Evolutionary conservation across 1,284 basidiomycete species (phyloP), one percentile per base, ranked within the genome.

Genomic region (Hymenochaete sp.): DNA sequence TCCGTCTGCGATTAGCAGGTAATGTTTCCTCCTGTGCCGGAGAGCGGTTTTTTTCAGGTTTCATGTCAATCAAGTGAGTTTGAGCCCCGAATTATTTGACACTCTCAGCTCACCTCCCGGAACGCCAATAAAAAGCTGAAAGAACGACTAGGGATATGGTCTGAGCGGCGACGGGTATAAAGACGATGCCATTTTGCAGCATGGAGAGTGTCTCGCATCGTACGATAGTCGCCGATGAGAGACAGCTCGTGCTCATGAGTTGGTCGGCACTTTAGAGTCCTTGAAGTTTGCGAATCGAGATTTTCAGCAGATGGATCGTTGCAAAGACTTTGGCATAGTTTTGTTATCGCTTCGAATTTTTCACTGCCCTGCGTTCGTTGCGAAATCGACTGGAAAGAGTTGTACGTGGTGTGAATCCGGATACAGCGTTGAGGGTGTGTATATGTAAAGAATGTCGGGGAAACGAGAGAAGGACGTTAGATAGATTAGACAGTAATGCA

Each of bases 181-280:
- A 61, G 43, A 86, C 62, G 35, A 72, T 54, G 26, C 64, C 62
- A 48, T 66, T 68, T 61, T 85, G 63, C 27, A 67, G 52, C 42
- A 53, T 57, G 44, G 69, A 67, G 51, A 81, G 68, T 35, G 70
- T 67, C 51, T 73, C 61, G 58, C 84, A 88, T 52, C 84, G 83
- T 52, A 88, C 71, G 52, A 76, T 82, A 32, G 79, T 64, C 48
- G 79, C 73, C 35, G 74, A 65, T 29, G 85, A 87, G 50, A 87
- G 66, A 62, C 84, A 88, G 56, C 77, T 62, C 48, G 72, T 58
- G 58, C 60, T 62, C 66, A 68, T 66, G 56, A 54, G 58, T 56
- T 52, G 32, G 11, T 32, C 38, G 46, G n/a, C 40, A 44, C 27
- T 46, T 46, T 36, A 32, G 16, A 26, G 36, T 25, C 22, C 28